phyloP scores from a whole-genome alignment of 139 green algal genomes.

The Auxenochlorella pyrenoidosa region DNA sequence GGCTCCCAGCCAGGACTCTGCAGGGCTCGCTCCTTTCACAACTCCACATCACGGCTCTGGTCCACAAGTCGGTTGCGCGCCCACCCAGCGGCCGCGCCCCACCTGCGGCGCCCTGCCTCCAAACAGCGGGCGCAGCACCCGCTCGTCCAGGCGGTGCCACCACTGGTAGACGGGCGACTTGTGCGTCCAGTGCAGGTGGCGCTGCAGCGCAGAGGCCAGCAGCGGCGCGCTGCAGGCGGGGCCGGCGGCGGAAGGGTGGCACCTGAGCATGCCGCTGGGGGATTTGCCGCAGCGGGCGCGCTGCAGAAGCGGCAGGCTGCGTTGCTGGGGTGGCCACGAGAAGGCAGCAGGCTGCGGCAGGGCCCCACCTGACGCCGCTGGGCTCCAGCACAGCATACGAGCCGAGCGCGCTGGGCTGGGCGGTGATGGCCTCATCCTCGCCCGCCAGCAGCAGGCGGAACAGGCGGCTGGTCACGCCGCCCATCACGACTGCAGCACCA shows the following conservation, averaged over 20 bases:
- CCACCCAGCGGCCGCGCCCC: too few relatives aligned
- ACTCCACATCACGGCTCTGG: too few relatives aligned
- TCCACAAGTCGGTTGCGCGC: too few relatives aligned
- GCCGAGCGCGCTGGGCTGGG: background rate
- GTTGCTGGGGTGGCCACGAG: background rate
- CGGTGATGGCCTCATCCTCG: background rate
- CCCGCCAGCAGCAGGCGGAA: background rate
- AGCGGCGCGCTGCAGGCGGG: background rate
- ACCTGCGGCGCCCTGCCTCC: background rate
- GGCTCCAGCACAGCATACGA: background rate
- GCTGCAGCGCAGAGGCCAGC: slow-evolving; percentile 8
- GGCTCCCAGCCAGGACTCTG: too few relatives aligned
- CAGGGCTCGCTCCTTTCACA: too few relatives aligned
- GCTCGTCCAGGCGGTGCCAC: slow-evolving; percentile 26
- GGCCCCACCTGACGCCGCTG: slow-evolving; percentile 1
- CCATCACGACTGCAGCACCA: background rate
- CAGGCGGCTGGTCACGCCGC: slow-evolving; percentile 8
- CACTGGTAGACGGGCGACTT: background rate
- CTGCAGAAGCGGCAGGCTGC: background rate
- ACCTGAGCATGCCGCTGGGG: background rate
- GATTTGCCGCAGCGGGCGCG: background rate
- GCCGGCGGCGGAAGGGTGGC: background rate
- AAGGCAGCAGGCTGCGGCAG: background rate
- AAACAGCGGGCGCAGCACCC: slow-evolving; percentile 2
- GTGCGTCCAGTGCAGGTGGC: slow-evolving; percentile 28